A percentile compares a stretch with the other conserved stretches of the same genome.
Evolutionary conservation across 495 filamentous ascomycete genomes (phyloP).

Genomic region (Clohesyomyces aquaticus): DNA sequence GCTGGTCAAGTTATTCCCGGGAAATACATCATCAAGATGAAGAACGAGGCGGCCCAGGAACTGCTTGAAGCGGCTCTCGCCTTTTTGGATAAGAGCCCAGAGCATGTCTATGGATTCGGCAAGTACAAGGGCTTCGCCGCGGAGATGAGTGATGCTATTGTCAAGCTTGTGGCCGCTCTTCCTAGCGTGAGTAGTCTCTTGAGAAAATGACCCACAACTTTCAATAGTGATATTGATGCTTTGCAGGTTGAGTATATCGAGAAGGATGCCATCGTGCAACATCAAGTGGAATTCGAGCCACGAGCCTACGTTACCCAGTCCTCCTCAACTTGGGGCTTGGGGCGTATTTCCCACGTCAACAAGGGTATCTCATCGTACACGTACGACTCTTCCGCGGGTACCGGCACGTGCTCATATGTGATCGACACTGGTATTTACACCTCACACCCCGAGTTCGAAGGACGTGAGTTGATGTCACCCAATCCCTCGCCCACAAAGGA

Average conservation of each 20-base stretch:
- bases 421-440: slow-evolving; percentile 41
- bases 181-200: slow-evolving; percentile 15
- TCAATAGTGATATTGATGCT: background rate
- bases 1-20: slow-evolving; percentile 30
- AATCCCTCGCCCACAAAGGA: background rate
- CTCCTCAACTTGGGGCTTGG: slow-evolving; percentile 38
- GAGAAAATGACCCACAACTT: no score
- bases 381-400: slow-evolving; percentile 34
- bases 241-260: slow-evolving; percentile 41
- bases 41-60: slow-evolving; percentile 20
- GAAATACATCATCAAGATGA: slow-evolving; percentile 41
- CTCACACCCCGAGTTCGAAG: slow-evolving; percentile 39
- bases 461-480: slow-evolving; percentile 32
- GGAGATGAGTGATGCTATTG: slow-evolving; percentile 24
- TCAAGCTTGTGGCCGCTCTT: slow-evolving; percentile 13
- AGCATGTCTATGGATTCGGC: slow-evolving; percentile 30
- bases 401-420: slow-evolving; percentile 37
- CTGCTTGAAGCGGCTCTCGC: slow-evolving; percentile 14
- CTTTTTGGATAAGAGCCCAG: slow-evolving; percentile 13
- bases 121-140: slow-evolving; percentile 39
- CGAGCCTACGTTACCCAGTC: slow-evolving; percentile 33
- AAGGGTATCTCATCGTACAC: slow-evolving; percentile 22
- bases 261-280: slow-evolving; percentile 32
- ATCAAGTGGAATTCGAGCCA: slow-evolving; percentile 11
- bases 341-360: slow-evolving; percentile 37